phyloP scores from a whole-genome alignment of 176 grass and related monocot genomes.

The Bolboschoenus planiculmis region DNA sequence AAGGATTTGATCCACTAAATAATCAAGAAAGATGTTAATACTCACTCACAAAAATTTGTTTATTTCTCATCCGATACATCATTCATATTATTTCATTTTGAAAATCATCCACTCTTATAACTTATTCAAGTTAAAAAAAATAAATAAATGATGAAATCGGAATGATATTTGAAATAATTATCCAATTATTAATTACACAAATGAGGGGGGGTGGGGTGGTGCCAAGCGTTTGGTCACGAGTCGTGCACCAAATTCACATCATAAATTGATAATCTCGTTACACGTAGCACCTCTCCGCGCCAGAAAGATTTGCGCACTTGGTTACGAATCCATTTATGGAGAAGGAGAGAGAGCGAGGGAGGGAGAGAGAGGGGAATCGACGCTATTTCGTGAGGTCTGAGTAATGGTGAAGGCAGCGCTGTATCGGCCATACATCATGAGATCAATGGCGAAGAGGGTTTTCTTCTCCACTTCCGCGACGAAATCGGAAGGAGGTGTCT shows the following conservation, averaged over 20 bases:
- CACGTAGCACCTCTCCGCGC: conserved; percentile 11
- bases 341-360: not conserved
- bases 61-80: too few species aligned
- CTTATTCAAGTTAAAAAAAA: too few species aligned
- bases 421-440: conserved; percentile 1
- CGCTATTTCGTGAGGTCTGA: not conserved
- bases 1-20: not conserved
- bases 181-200: too few species aligned
- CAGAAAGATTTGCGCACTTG: not conserved
- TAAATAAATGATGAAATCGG: too few species aligned
- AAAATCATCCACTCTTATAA: too few species aligned
- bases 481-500: conserved; percentile 32
- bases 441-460: conserved; percentile 32
- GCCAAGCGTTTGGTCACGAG: too few species aligned
- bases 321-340: not conserved
- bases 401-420: conserved; percentile 3
- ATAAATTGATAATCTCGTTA: not conserved
- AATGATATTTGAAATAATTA: too few species aligned
- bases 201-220: too few species aligned
- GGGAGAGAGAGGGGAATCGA: not conserved
- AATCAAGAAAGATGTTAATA: not conserved
- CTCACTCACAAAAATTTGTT: too few species aligned
- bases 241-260: too few species aligned
- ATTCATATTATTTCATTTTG: too few species aligned
- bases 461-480: conserved; percentile 32